phyloP scores from a whole-genome alignment of 805 yeast genomes.

The Wickerhamomyces tratensis region DNA sequence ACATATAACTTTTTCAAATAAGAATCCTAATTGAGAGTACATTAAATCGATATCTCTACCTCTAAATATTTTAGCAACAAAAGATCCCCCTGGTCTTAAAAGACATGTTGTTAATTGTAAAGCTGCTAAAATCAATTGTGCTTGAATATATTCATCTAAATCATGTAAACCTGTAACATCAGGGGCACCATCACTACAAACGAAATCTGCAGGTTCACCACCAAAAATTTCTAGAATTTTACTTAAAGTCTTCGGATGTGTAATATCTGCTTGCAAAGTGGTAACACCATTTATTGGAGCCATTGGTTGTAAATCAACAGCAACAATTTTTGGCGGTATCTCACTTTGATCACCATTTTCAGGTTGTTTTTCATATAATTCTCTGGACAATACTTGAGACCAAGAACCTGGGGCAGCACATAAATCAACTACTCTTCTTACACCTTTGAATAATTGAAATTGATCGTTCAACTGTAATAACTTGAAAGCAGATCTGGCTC shows the following conservation, averaged over 20 bases:
- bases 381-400: constrained; percentile 87
- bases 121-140: constrained; percentile 87
- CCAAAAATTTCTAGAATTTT: constrained; percentile 74
- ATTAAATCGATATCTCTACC: constrained; percentile 92
- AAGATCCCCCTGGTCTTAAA: constrained; percentile 80
- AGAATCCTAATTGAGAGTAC: constrained; percentile 82
- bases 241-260: constrained; percentile 84
- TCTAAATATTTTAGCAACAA: constrained; percentile 93
- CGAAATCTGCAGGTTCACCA: constrained; percentile 90
- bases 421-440: constrained; percentile 82
- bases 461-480: constrained; percentile 85
- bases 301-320: constrained; percentile 97
- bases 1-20: constrained; percentile 83
- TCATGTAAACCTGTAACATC: constrained; percentile 98
- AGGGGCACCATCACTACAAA: constrained; percentile 97
- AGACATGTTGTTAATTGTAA: constrained; percentile 85
- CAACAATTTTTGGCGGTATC: constrained; percentile 61
- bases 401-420: constrained; percentile 99
- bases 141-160: constrained; percentile 93
- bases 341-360: constrained; percentile 18
- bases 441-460: constrained; percentile 63
- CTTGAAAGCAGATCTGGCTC: constrained; percentile 96
- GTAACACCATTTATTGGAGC: constrained; percentile 89
- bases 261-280: constrained; percentile 91
- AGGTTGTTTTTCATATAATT: constrained; percentile 36